These are phyloP conservation scores for Tuctoria greenei DNA, from an alignment of 176 grass and related monocot genomes.

Conservation along the genomic window DNA sequence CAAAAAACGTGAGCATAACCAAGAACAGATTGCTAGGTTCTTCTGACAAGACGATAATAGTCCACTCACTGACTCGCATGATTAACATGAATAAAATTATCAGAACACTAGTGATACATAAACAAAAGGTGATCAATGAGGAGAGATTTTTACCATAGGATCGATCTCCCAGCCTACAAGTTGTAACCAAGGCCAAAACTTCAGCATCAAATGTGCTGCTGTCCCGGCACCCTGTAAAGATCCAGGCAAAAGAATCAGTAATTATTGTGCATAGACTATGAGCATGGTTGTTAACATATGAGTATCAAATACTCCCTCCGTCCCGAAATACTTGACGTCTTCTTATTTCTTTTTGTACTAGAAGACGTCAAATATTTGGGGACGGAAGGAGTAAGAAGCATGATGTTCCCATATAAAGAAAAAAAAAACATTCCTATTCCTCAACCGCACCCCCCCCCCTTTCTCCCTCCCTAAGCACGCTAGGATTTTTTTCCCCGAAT, in stretches of 20 bases:
- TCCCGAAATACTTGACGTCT: too few species aligned
- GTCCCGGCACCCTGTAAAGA: conserved; percentile 73
- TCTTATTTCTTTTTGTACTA: too few species aligned
- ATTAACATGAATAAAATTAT: not conserved
- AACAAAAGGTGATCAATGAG: not conserved
- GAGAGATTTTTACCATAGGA: conserved; percentile 53
- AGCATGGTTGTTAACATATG: not conserved
- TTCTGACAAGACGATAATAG: not conserved
- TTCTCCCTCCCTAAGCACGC: not conserved
- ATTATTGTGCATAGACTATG: not conserved
- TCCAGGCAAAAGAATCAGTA: conserved; percentile 14
- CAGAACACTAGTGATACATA: not conserved
- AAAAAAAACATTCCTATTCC: not conserved
- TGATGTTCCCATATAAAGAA: not conserved
- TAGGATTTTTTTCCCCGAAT: not conserved
- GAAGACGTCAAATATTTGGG: too few species aligned
- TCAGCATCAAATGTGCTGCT: conserved; percentile 71
- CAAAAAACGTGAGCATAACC: not conserved
- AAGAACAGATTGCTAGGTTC: not conserved
- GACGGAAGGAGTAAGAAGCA: too few species aligned
- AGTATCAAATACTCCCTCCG: not conserved
- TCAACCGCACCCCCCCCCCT: too few species aligned
- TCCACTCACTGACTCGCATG: not conserved
- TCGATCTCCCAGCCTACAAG: conserved; percentile 95
- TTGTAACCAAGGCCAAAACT: conserved; percentile 72